Percentiles rank a stretch among this genome's conserved stretches.
Evolutionary conservation across 2,329 filamentous ascomycete species (phyloP).

Genomic region (Periglandula ipomoeae): DNA sequence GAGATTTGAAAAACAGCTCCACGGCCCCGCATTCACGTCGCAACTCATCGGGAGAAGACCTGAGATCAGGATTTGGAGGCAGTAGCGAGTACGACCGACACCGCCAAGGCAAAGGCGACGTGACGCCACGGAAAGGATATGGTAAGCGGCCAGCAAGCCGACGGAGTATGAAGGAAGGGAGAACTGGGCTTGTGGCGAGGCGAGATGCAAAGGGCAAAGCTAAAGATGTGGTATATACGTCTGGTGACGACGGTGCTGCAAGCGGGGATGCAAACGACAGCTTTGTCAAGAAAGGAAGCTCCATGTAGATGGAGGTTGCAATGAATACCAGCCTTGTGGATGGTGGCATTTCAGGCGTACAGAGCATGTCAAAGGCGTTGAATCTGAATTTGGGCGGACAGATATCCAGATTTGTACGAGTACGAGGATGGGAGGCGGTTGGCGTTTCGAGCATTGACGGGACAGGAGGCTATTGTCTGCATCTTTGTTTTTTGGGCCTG

Average conservation of each 20-base stretch:
- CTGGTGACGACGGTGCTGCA: slow-evolving; percentile 27
- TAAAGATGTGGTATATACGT: slow-evolving; percentile 32
- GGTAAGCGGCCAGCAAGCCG: slow-evolving; percentile 28
- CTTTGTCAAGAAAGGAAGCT: slow-evolving; percentile 21
- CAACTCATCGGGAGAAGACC: slow-evolving; percentile 41
- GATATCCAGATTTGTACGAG: neutral
- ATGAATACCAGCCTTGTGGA: neutral
- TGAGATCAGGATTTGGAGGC: slow-evolving; percentile 21
- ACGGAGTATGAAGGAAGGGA: slow-evolving; percentile 33
- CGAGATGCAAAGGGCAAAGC: slow-evolving; percentile 36
- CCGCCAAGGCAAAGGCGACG: slow-evolving; percentile 18
- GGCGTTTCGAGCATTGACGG: slow-evolving; percentile 28
- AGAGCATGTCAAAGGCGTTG: slow-evolving; percentile 1
- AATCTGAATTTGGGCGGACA: neutral
- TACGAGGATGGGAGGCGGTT: slow-evolving; percentile 27
- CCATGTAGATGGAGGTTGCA: slow-evolving; percentile 22
- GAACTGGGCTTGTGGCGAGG: slow-evolving; percentile 17
- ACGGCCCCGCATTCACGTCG: slow-evolving; percentile 39
- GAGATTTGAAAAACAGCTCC: slow-evolving; percentile 45
- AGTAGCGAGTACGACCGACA: slow-evolving; percentile 23
- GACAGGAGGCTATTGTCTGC: neutral
- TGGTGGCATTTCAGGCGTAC: neutral
- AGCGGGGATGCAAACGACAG: slow-evolving; percentile 24
- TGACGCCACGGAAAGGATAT: slow-evolving; percentile 18
- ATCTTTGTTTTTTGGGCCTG: too few species aligned